A percentile compares a stretch with the other conserved stretches of the same genome.
These are phyloP conservation scores for Cymbopogon flexuosus DNA, from an alignment of 202 grass and related monocot genomes.

Conservation along the genomic window DNA sequence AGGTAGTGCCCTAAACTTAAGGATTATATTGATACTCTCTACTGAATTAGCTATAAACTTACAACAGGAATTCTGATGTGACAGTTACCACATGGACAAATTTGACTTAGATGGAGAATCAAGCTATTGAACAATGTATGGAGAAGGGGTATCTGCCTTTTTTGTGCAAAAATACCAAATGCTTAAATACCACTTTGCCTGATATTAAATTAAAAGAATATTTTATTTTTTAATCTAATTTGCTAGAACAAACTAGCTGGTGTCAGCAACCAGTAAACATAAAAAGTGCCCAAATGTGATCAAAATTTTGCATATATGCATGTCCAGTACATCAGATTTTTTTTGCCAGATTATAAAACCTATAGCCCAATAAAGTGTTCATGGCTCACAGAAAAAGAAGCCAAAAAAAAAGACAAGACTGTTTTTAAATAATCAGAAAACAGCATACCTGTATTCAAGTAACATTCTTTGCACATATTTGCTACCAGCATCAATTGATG, in stretches of 20 bases:
- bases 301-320: background rate
- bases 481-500: constrained; percentile 67
- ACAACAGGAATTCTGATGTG: background rate
- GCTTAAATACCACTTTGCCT: background rate
- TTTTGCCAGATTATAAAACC: background rate
- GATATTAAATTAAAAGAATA: background rate
- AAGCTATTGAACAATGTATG: background rate
- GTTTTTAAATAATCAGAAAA: constrained; percentile 38
- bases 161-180: background rate
- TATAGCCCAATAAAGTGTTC: constrained; percentile 11
- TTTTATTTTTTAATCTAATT: background rate
- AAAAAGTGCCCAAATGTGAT: background rate
- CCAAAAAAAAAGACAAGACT: background rate
- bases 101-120: background rate
- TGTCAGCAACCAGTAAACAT: background rate
- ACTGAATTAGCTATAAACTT: background rate
- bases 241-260: background rate
- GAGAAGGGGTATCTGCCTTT: background rate
- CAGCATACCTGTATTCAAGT: constrained; percentile 76
- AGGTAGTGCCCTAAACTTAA: background rate
- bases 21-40: background rate
- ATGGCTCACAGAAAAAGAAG: constrained; percentile 2
- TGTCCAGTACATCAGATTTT: background rate
- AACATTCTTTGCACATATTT: constrained; percentile 79
- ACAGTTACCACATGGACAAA: background rate